These are phyloP conservation scores for Trametes hirsuta DNA, from an alignment of 1,284 basidiomycete species.

Conservation along the genomic window DNA sequence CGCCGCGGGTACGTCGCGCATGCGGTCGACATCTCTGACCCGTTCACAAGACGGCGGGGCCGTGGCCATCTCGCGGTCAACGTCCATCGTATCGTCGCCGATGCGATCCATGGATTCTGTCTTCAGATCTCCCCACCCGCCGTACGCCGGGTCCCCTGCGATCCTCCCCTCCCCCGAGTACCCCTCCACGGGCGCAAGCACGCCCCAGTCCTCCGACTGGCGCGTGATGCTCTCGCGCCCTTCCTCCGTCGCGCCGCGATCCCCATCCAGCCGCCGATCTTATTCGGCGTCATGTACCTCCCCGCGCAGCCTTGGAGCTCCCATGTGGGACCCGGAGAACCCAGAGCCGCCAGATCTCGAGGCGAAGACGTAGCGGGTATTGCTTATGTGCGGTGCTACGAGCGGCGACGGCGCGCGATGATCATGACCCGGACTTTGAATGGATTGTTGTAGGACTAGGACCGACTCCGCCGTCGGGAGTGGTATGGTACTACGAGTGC, in stretches of 20 bases:
- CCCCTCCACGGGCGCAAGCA: conserved; percentile 14
- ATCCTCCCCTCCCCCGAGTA: conserved; percentile 27
- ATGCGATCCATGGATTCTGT: conserved; percentile 20
- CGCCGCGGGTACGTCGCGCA: conserved; percentile 14
- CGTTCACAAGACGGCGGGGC: conserved; percentile 7
- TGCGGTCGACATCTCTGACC: conserved; percentile 13
- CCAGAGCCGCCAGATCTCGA: conserved; percentile 16
- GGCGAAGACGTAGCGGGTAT: not conserved
- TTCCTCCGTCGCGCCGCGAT: not conserved
- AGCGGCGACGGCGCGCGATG: not conserved
- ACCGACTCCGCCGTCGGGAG: no score
- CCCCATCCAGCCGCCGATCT: conserved; percentile 1
- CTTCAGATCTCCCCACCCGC: conserved; percentile 7
- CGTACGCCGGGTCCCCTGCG: conserved; percentile 16
- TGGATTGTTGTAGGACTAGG: not conserved
- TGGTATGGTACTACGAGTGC: not conserved
- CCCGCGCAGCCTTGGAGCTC: not conserved
- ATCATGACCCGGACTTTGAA: not conserved
- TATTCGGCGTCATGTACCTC: not conserved
- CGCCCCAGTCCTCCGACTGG: conserved; percentile 20
- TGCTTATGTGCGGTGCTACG: not conserved
- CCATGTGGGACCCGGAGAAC: conserved; percentile 11
- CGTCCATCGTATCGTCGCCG: conserved; percentile 21
- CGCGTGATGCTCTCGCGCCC: conserved; percentile 10
- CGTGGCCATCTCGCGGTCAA: conserved; percentile 16